Evolutionary conservation across 2,329 filamentous ascomycete species (phyloP).

Genomic region (Zymoseptoria tritici): DNA sequence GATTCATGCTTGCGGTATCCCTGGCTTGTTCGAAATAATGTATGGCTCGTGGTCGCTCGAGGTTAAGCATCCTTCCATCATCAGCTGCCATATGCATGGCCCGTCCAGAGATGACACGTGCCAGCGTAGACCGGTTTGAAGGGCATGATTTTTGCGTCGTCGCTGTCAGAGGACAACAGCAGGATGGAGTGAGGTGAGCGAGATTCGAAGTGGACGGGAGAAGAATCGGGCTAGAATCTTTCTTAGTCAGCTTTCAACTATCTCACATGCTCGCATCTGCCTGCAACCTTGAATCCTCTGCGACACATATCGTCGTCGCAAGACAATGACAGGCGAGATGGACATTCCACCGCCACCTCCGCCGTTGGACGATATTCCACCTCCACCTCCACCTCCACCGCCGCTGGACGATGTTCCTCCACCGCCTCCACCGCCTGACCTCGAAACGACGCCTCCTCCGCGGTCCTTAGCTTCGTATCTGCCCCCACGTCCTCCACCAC

Average conservation of each 20-base stretch:
- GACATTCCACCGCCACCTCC: neutral
- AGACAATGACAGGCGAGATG: neutral
- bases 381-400: neutral
- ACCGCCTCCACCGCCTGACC: slow-evolving; percentile 18
- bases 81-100: too few species aligned
- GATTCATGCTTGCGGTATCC: too few species aligned
- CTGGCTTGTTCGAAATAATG: too few species aligned
- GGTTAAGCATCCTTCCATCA: too few species aligned
- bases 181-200: neutral
- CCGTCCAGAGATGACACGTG: too few species aligned
- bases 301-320: neutral
- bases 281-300: neutral
- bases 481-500: slow-evolving; percentile 5
- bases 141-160: neutral
- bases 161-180: neutral
- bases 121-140: neutral
- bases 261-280: neutral
- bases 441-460: slow-evolving; percentile 8
- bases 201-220: neutral
- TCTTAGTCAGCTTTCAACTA: neutral
- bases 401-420: slow-evolving; percentile 6
- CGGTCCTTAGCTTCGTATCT: neutral
- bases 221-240: neutral
- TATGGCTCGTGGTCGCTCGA: too few species aligned
- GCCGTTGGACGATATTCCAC: neutral